phyloP scores from a whole-genome alignment of 2,329 filamentous ascomycete genomes.

The Lecanicillium sp. region DNA sequence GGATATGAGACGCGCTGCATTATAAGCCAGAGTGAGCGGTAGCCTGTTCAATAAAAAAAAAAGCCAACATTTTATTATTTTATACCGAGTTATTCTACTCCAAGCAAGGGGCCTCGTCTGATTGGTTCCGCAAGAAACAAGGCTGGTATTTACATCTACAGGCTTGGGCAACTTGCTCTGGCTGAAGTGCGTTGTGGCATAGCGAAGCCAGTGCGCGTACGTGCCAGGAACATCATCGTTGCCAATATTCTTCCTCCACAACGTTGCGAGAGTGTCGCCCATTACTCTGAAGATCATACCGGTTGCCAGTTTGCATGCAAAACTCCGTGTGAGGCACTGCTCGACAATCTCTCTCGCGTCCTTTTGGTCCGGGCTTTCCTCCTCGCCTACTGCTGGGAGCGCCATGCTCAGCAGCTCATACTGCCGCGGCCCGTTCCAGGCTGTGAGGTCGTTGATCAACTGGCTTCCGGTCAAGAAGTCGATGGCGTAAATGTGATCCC shows the following conservation, averaged over 20 bases:
- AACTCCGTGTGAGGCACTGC: conserved; percentile 41
- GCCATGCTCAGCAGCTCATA: conserved; percentile 41
- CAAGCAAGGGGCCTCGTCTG: conserved; percentile 30
- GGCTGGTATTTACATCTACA: no score
- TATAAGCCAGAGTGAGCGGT: background rate
- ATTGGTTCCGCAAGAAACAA: conserved; percentile 28
- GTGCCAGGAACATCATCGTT: conserved; percentile 44
- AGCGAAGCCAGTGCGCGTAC: conserved; percentile 48
- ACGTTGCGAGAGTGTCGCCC: conserved; percentile 44
- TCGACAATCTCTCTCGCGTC: conserved; percentile 46
- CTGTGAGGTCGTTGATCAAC: conserved; percentile 46
- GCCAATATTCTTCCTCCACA: conserved; percentile 46
- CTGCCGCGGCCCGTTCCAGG: conserved; percentile 43
- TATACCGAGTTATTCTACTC: background rate
- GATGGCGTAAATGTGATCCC: conserved; percentile 42
- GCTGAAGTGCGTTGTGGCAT: conserved; percentile 42
- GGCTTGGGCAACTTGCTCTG: conserved; percentile 35
- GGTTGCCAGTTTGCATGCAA: conserved; percentile 50
- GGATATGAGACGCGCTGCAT: conserved; percentile 27
- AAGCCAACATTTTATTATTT: background rate
- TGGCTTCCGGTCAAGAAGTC: conserved; percentile 46
- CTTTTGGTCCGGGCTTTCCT: conserved; percentile 34
- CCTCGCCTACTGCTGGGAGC: conserved; percentile 30
- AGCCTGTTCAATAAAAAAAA: no score
- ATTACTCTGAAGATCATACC: conserved; percentile 45